phyloP scores from a whole-genome alignment of 768 basidiomycete genomes.

The Tricholoma matsutake region DNA sequence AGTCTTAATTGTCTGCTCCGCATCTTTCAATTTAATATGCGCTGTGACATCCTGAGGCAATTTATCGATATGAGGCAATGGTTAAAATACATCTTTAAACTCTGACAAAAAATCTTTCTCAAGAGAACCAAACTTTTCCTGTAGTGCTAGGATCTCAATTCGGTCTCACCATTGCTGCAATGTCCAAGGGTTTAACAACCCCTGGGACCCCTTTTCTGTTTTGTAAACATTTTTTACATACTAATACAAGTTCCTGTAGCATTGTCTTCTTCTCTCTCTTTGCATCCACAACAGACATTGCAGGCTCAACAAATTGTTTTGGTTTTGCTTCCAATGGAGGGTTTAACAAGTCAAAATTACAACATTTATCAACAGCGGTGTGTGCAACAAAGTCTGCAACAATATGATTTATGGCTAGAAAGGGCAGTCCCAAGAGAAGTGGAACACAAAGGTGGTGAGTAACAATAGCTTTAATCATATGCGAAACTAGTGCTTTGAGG shows the following conservation, averaged over 20 bases:
- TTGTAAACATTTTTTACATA: neutral
- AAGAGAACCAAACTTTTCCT: neutral
- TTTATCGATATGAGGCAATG: neutral
- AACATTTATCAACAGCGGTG: slow-evolving; percentile 14
- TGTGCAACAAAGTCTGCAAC: slow-evolving; percentile 14
- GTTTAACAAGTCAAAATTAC: slow-evolving; percentile 9
- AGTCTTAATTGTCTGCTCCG: too few relatives aligned
- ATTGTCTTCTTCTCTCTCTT: neutral
- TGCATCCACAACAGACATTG: neutral
- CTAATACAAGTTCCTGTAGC: neutral
- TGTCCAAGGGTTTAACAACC: neutral
- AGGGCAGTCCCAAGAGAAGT: slow-evolving; percentile 23
- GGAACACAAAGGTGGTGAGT: slow-evolving; percentile 12
- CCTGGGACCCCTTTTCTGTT: neutral
- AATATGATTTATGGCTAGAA: slow-evolving; percentile 15
- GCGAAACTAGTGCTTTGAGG: too few relatives aligned
- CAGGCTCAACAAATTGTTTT: neutral
- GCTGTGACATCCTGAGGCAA: neutral
- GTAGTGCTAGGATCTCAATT: neutral
- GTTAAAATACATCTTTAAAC: neutral
- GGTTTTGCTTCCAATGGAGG: neutral
- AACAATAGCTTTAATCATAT: neutral
- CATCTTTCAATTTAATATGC: neutral
- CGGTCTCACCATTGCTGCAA: neutral
- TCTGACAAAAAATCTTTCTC: neutral